Evolutionary conservation across 331 rosid species (phyloP).

Genomic region (Rosa hybrid): DNA sequence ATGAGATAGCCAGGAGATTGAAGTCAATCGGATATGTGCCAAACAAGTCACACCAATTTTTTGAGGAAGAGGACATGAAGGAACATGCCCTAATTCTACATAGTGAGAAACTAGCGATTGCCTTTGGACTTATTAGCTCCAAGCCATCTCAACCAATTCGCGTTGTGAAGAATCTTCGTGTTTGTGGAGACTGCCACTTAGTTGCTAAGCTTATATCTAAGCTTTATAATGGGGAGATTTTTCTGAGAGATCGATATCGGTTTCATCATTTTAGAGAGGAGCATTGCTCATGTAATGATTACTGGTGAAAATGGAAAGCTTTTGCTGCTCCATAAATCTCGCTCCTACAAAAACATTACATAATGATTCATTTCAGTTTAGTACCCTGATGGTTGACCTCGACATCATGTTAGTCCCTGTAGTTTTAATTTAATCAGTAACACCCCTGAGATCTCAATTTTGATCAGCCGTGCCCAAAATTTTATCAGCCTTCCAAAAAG

Average conservation of each 20-base stretch:
- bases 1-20: conserved; percentile 49
- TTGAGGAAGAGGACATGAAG: conserved; percentile 58
- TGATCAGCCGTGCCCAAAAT: too few species aligned
- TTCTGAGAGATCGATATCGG: conserved; percentile 61
- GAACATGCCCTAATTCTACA: conserved; percentile 57
- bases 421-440: too few species aligned
- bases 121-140: conserved; percentile 55
- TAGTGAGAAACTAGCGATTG: conserved; percentile 61
- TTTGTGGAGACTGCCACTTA: conserved; percentile 59
- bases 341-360: background rate
- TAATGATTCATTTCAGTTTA: too few species aligned
- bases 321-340: background rate
- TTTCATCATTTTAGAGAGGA: conserved; percentile 64
- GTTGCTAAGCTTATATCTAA: conserved; percentile 60
- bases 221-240: conserved; percentile 49
- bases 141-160: conserved; percentile 54
- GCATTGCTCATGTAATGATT: conserved; percentile 59
- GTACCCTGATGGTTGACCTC: too few species aligned
- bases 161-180: conserved; percentile 67
- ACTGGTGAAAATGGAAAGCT: conserved; percentile 41
- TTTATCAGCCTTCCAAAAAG: too few species aligned
- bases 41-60: conserved; percentile 45
- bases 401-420: too few species aligned
- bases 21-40: conserved; percentile 54
- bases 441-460: too few species aligned